Evolutionary conservation across 2,329 filamentous ascomycete genomes (phyloP), one percentile per base, ranked within the genome.

Genomic region (Cytospora piceicola): DNA sequence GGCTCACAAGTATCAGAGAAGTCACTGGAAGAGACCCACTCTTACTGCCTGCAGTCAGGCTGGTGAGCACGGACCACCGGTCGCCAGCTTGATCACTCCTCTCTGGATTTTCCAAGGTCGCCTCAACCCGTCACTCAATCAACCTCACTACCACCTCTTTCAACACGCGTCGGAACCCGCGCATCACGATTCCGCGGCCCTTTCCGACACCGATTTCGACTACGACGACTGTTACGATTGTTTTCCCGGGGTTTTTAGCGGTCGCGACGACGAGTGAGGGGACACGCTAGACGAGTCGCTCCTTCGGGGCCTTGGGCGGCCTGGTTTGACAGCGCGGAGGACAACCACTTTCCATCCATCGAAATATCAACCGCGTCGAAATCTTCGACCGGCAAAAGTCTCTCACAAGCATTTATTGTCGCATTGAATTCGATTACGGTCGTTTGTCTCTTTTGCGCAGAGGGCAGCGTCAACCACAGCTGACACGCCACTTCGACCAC

Each of bases 81-180:
- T 39, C 55, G 51, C 58, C 17, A 39, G 54, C 58, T 62, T 61
- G 51, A 60, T 65, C 66, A 62, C 66, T 60, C 66, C 66, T 53
- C 55, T 66, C 55, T 63, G 53, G 65, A 67, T 64, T 67, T 67
- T 65, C 66, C 64, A 63, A 68, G 69, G 68, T 70, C 62, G 68
- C 69, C 69, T 70, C 66, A 56, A 60, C 52, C 55, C 63, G 27
- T 63, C 36, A 46, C 39, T 63, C 77, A 80, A 78, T 79, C 75
- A 72, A 74, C 73, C 51, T 64, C 65, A 68, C 73, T 69, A 72
- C 68, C 79, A 83, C 55, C 39, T 24, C 59, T 59, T 80, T 78
- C 76, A 77, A 79, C 80, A 80, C 85, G 83, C 81, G 82, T 82
- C 83, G 78, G 77, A 76, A 79, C 80, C 80, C 79, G 78, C 77